Evolutionary conservation across 2,329 filamentous ascomycete genomes (phyloP), one percentile per base, ranked within the genome.

Genomic region (Pyrenophora graminea): DNA sequence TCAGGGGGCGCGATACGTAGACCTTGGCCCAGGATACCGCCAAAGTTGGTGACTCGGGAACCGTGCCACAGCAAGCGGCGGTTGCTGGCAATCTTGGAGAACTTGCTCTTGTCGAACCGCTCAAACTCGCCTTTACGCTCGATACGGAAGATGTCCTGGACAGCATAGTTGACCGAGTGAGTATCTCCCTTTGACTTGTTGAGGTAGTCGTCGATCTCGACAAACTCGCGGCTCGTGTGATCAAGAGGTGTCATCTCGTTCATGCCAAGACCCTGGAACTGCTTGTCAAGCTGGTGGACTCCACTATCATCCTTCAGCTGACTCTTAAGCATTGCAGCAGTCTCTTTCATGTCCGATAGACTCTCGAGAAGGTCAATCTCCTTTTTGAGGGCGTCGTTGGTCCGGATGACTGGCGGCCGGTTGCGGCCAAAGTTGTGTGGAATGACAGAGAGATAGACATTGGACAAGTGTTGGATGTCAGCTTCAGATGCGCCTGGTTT

Each of bases 1-100:
- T 95, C 87, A 0, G 88, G 87, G 0, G 91, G 91, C 6, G 91
- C 91, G 59, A 96, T 96, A n/a, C 90, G 88, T 6, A 96, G 82
- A 58, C 91, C 91, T 72, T 96, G 90, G 50, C 85, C 88, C 36
- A 96, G 82, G 52, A 96, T 96, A 66, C 91, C 91, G 66, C 88
- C 90, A 59, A 87, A 96, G 70, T 96, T 96, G 45, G 89, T 94
- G 27, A 81, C 82, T 30, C 90, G 85, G 13, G 89, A 92, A 13
- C 91, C 91, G 68, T 96, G 91, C 91, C 91, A 96, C 2, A 96
- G 80, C 1, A 96, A 83, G 15, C 89, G 85, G 19, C 88, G 84
- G 67, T 94, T 83, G 40, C 82, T 82, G n/a, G 80, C 75, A 40
- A 80, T 64, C 2, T 77, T 79, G 18, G 82, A 72, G 53, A 79